These are phyloP conservation scores for Chenopodium album DNA, from an alignment of 148 eudicot genomes.

Conservation along the genomic window DNA sequence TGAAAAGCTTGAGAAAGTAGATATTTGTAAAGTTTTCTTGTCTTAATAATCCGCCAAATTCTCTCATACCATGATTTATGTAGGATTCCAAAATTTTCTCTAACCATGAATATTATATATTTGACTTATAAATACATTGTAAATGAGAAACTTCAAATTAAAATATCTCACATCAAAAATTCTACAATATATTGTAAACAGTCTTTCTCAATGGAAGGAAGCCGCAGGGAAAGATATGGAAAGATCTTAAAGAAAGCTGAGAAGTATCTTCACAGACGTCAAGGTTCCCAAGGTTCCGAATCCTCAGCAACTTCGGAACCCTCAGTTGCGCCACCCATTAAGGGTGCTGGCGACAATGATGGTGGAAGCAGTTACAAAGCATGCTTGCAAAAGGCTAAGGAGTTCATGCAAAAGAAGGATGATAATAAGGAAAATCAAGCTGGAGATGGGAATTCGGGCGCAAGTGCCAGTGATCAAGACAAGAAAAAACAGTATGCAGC, in stretches of 20 bases:
- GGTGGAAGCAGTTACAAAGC: neutral
- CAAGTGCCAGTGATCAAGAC: neutral
- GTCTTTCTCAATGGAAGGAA: neutral
- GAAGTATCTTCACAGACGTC: neutral
- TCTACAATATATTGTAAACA: neutral
- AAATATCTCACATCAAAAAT: neutral
- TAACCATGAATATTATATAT: neutral
- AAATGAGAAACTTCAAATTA: too few species aligned
- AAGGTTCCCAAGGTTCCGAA: neutral
- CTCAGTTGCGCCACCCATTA: neutral
- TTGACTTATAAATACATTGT: neutral
- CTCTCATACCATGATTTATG: neutral
- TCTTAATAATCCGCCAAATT: neutral
- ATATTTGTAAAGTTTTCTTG: too few species aligned
- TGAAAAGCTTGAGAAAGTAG: too few species aligned
- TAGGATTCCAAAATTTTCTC: neutral
- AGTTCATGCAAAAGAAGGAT: constrained; percentile 10
- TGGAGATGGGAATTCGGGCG: too few species aligned
- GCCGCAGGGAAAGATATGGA: neutral
- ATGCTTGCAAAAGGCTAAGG: constrained; percentile 16
- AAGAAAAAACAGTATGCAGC: neutral
- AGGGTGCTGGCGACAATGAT: neutral
- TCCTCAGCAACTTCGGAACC: too few species aligned
- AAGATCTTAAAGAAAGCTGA: neutral
- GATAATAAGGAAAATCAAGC: neutral